These are phyloP conservation scores for Psilocybe mexicana DNA, from an alignment of 1,284 basidiomycete species.

Conservation along the genomic window DNA sequence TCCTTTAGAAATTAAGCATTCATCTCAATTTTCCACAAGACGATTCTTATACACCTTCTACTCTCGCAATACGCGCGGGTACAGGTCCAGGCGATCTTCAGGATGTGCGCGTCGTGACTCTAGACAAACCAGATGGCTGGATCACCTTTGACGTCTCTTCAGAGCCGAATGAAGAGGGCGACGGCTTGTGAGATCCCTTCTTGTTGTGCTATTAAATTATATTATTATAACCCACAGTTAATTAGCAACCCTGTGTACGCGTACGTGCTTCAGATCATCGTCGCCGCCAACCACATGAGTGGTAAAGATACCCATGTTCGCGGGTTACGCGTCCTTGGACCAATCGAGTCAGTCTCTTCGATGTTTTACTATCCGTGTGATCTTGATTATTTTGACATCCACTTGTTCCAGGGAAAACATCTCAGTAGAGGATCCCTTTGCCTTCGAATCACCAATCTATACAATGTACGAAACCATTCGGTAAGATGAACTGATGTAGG, in stretches of 20 bases:
- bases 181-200: constrained; percentile 55
- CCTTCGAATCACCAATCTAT: constrained; percentile 65
- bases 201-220: not conserved
- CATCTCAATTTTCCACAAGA: constrained; percentile 86
- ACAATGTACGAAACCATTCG: constrained; percentile 80
- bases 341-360: constrained; percentile 65
- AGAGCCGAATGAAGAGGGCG: constrained; percentile 76
- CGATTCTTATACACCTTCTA: constrained; percentile 97
- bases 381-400: not conserved
- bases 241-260: constrained; percentile 82
- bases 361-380: not conserved
- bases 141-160: constrained; percentile 86
- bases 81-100: constrained; percentile 92
- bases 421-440: constrained; percentile 62
- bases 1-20: constrained; percentile 83
- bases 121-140: constrained; percentile 95
- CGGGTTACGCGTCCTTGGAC: constrained; percentile 84
- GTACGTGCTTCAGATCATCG: constrained; percentile 88
- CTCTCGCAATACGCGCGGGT: constrained; percentile 87
- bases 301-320: constrained; percentile 99
- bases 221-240: not conserved
- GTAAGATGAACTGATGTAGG: constrained; percentile 31
- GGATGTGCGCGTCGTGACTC: constrained; percentile 82
- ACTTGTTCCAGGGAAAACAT: not conserved
- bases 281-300: constrained; percentile 94